Conservation (phyloP, 2,329 filamentous ascomycete genomes). For the Penicillium brasilianum region DNA sequence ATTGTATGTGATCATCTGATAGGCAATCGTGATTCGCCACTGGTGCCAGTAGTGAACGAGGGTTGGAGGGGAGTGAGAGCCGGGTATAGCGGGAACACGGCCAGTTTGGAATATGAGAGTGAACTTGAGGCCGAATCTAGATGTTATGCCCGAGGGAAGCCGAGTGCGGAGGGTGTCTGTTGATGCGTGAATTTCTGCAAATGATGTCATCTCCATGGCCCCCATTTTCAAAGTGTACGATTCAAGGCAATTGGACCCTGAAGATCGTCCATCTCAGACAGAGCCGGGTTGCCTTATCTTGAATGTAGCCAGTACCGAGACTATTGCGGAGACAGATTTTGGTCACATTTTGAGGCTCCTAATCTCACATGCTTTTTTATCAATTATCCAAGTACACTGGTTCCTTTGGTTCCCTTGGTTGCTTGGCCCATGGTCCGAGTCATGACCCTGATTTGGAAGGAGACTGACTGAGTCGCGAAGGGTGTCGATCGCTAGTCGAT, state of each 20-base stretch:
- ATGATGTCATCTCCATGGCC: background rate
- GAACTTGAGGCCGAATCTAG: background rate
- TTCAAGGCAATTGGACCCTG: background rate
- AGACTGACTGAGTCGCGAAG: background rate
- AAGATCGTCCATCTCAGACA: background rate
- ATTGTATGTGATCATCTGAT: background rate
- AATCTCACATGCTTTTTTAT: background rate
- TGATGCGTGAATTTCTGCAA: background rate
- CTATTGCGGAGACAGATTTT: background rate
- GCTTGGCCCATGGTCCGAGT: background rate
- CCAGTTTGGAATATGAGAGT: background rate
- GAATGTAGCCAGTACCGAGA: background rate
- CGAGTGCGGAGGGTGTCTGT: background rate
- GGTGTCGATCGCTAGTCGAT: background rate
- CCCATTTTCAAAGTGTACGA: background rate
- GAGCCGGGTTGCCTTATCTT: background rate
- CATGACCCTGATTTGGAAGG: background rate
- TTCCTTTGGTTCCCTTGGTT: background rate
- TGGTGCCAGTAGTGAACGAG: background rate
- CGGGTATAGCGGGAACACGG: background rate
- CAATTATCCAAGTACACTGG: background rate
- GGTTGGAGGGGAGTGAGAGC: background rate
- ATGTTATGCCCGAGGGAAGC: background rate
- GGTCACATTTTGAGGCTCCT: background rate
- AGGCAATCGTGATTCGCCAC: background rate